Evolutionary conservation across 1,139 yeast species (phyloP).

Genomic region (Insectozyma bohioensis): DNA sequence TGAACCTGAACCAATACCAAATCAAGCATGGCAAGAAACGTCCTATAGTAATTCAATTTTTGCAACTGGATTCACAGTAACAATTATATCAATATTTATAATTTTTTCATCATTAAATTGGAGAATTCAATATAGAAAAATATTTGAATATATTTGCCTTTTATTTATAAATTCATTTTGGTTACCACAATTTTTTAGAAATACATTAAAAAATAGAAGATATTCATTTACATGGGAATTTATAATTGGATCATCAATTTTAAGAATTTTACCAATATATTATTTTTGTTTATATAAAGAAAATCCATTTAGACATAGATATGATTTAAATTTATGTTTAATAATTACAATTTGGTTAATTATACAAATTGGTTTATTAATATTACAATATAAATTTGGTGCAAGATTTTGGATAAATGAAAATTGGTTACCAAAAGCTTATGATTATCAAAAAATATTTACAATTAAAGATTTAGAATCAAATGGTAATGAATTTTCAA

Average conservation of each 20-base stretch:
- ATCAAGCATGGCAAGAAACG: conserved; percentile 45
- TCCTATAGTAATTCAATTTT: conserved; percentile 60
- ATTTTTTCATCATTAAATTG: conserved; percentile 60
- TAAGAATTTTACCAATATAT: conserved; percentile 63
- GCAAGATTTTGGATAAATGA: conserved; percentile 84
- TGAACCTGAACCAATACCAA: conserved; percentile 10
- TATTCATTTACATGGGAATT: conserved; percentile 70
- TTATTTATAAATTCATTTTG: conserved; percentile 68
- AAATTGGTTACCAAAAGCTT: conserved; percentile 70
- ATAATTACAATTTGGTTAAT: conserved; percentile 51
- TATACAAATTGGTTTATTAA: conserved; percentile 55
- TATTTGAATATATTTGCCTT: conserved; percentile 58
- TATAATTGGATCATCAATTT: conserved; percentile 60
- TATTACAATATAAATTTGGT: conserved; percentile 66
- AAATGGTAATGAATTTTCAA: conserved; percentile 51
- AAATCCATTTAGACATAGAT: conserved; percentile 53
- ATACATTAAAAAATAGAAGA: conserved; percentile 70
- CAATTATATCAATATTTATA: conserved; percentile 60
- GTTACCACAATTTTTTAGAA: conserved; percentile 88
- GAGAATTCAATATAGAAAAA: conserved; percentile 56
- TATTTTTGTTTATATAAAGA: conserved; percentile 52
- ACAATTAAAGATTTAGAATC: conserved; percentile 59
- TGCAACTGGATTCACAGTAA: conserved; percentile 58
- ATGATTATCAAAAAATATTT: conserved; percentile 74
- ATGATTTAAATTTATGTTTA: conserved; percentile 49